A percentile compares a stretch with the other conserved stretches of the same genome.
These are phyloP conservation scores for Aspergillus saccharolyticus DNA, from an alignment of 495 filamentous ascomycete genomes.

Conservation along the genomic window DNA sequence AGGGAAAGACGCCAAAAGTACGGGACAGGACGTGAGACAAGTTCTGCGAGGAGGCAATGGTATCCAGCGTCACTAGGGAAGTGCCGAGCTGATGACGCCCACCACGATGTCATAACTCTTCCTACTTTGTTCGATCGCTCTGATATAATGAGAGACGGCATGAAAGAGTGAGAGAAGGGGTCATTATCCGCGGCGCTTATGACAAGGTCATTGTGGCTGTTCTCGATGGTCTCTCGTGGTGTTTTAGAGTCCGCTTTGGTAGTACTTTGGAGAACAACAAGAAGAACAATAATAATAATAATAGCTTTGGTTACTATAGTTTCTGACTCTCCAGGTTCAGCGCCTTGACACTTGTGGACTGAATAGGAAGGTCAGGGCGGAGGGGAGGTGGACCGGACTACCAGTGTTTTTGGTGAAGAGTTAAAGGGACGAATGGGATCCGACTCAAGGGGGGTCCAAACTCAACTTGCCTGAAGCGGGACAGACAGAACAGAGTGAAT, in stretches of 20 bases:
- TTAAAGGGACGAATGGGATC: conserved; percentile 2
- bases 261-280: no score
- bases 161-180: background rate
- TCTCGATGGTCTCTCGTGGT: no score
- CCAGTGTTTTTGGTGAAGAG: background rate
- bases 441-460: conserved; percentile 14
- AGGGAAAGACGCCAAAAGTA: conserved; percentile 10
- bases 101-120: background rate
- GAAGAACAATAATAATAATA: background rate
- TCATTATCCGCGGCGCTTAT: background rate
- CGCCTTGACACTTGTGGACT: background rate
- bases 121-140: background rate
- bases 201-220: no score
- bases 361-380: background rate
- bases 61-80: background rate
- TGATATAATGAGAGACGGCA: background rate
- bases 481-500: no score
- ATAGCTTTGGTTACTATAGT: background rate
- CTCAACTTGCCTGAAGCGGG: background rate
- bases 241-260: no score
- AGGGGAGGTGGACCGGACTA: background rate
- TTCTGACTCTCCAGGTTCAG: background rate
- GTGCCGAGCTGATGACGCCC: background rate
- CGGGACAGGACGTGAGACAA: conserved; percentile 21
- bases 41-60: conserved; percentile 23